Base-by-base conservation (phyloP, 2,329 filamentous ascomycete genomes). In the Lizonia empirigonia region DNA sequence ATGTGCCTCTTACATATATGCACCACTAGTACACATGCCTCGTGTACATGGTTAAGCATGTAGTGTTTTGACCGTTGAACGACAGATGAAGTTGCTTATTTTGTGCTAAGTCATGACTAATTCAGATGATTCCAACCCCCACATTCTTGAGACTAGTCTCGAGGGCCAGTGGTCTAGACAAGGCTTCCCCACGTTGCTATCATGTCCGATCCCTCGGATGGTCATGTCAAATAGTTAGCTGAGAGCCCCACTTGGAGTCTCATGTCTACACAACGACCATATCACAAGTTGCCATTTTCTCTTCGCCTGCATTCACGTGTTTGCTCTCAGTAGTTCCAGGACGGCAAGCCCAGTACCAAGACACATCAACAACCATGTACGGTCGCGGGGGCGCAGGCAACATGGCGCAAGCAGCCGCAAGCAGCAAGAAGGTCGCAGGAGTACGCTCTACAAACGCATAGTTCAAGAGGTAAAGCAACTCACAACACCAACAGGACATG, bases 301-400 rank as follows among this genome's bases (percentile, higher is more conserved):
- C 27, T 2, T 5, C 27, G 13, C 15, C 5, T 15, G 13, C 13
- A 7, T 30, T 7, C 27, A 15, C 13, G 1, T 15, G 6, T 7
- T 7, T 30, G 27, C 7, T 7, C 13, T 30, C 27, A 15, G 27
- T 30, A 15, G 5, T 13, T n/a, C n/a, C n/a, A n/a, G n/a, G n/a
- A n/a, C n/a, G n/a, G n/a, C n/a, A n/a, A n/a, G n/a, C n/a, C n/a
- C n/a, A n/a, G n/a, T 10, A 27, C 24, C 4, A 27, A 12, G 10
- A n/a, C 27, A 15, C 6, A 30, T 30, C 5, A n/a, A 58, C 39
- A 24, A 73, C 68, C 64, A 62, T 66, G 45, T 67, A 68, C 56
- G 77, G 77, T 40, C 73, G 77, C 36, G 77, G 77, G 38, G 77
- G 77, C 32, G 76, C 75, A 15, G 77, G 77, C 18, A 79, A 79